phyloP scores from a whole-genome alignment of 2,329 filamentous ascomycete species.

The Colletotrichum sp. region DNA sequence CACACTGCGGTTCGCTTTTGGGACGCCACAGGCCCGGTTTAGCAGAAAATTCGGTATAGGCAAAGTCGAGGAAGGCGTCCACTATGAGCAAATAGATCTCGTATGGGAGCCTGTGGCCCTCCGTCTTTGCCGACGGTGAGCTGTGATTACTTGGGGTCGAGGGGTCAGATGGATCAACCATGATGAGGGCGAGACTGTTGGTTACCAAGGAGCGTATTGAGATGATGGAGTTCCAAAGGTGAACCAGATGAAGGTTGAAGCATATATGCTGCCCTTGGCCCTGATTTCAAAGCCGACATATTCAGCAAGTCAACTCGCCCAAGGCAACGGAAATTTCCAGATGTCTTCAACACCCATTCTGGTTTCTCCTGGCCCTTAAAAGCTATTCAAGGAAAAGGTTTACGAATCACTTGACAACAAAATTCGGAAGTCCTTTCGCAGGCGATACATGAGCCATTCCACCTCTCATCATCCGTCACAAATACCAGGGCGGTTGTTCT shows the following conservation, averaged over 20 bases:
- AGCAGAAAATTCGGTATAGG: not conserved
- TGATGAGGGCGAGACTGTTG: rapidly evolving
- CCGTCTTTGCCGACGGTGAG: not conserved
- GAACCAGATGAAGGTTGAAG: not conserved
- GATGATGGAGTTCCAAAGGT: not conserved
- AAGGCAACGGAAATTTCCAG: not conserved
- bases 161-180: not conserved
- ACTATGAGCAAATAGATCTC: not conserved
- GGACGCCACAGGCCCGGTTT: not conserved
- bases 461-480: not conserved
- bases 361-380: not conserved
- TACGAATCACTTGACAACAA: not conserved
- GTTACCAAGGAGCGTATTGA: rapidly evolving
- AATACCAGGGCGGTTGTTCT: no score
- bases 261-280: not conserved
- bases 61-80: not conserved
- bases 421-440: not conserved
- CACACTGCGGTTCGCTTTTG: no score
- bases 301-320: not conserved
- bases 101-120: not conserved
- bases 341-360: not conserved
- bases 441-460: not conserved
- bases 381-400: no score
- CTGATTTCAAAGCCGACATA: rapidly evolving
- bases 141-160: not conserved